Base-by-base conservation (phyloP, 2,329 filamentous ascomycete genomes). In the Colletotrichum eleusines region DNA sequence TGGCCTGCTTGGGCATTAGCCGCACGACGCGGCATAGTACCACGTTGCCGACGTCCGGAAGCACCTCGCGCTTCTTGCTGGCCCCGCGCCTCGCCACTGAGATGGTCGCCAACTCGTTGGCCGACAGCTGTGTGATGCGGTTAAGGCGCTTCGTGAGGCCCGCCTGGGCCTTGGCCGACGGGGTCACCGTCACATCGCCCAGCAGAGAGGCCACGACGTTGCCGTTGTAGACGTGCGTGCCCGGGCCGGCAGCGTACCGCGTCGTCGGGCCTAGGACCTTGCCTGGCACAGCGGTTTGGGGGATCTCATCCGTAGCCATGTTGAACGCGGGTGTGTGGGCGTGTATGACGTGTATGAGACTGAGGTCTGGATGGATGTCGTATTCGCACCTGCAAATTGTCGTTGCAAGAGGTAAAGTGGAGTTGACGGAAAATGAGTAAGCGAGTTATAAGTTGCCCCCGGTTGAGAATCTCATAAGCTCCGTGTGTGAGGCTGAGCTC, bases 11-110 rank as follows among this genome's bases (percentile, higher is more conserved):
- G 57, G 93, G 92, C 80, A 93, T 92, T 67, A 98, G 91, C 58
- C 95, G 91, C 44, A 94, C 94, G 50, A 99, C 93, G 44, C 92
- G 90, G 73, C 93, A 94, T 48, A 99, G 88, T 48, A 98, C 94
- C 20, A 90, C 86, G 75, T 92, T 92, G 77, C 91, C 89, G 50
- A 98, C 93, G 74, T 93, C 90, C 1, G 96, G 96, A 9, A 98
- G 87, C 63, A 94, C 89, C 79, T 94, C 92, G 72, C 89, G 88
- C 79, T 88, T 89, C 75, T 83, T 80, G 78, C 68, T 64, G 61
- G 77, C 77, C 12, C 80, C 80, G 66, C n/a, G 6, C 33, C 68
- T 81, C 57, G 85, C 82, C 42, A 91, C 87, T 9, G 89, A 90
- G 66, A 91, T 82, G 16, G 84, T 88, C 12, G 87, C 82, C 4